Evolutionary conservation across 2,329 filamentous ascomycete genomes (phyloP).

Genomic region (Acarospora socialis): DNA sequence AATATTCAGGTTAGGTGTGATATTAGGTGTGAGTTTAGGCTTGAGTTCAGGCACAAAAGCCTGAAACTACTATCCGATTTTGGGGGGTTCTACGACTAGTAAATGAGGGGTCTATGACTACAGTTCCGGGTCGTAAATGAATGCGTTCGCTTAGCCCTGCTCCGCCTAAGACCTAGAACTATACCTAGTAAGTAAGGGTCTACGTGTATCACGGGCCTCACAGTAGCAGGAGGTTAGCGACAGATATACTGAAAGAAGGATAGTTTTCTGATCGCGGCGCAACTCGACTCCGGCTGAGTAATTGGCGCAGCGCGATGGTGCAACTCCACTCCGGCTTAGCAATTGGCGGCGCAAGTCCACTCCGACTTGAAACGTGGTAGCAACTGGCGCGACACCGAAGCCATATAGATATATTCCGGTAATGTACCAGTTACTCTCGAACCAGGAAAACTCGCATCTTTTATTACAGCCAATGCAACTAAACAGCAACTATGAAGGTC

Average conservation of each 20-base stretch:
- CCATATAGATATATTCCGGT: conserved; percentile 3
- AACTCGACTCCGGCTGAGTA: conserved; percentile 3
- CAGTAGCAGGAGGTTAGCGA: conserved; percentile 9
- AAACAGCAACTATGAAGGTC: conserved; percentile 23
- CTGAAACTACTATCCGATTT: too few relatives aligned
- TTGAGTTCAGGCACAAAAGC: too few relatives aligned
- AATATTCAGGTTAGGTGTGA: too few relatives aligned
- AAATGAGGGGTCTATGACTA: too few relatives aligned
- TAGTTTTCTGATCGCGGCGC: background rate
- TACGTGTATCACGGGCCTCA: too few relatives aligned
- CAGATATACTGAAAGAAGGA: conserved; percentile 2
- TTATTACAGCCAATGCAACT: background rate
- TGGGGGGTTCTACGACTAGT: too few relatives aligned
- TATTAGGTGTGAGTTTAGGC: too few relatives aligned
- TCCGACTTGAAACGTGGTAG: conserved; percentile 2
- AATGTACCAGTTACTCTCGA: conserved; percentile 3
- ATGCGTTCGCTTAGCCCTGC: too few relatives aligned
- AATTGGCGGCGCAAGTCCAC: conserved; percentile 3
- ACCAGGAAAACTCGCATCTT: conserved; percentile 2
- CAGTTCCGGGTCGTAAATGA: too few relatives aligned
- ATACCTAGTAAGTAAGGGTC: too few relatives aligned
- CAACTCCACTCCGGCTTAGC: conserved; percentile 1
- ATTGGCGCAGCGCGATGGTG: conserved; percentile 1
- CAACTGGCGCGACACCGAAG: conserved; percentile 3
- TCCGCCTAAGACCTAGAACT: too few relatives aligned